Percentiles rank a stretch among this genome's conserved stretches.
Conservation (phyloP, 2,329 filamentous ascomycete genomes). For the Coniochaeta sp. region DNA sequence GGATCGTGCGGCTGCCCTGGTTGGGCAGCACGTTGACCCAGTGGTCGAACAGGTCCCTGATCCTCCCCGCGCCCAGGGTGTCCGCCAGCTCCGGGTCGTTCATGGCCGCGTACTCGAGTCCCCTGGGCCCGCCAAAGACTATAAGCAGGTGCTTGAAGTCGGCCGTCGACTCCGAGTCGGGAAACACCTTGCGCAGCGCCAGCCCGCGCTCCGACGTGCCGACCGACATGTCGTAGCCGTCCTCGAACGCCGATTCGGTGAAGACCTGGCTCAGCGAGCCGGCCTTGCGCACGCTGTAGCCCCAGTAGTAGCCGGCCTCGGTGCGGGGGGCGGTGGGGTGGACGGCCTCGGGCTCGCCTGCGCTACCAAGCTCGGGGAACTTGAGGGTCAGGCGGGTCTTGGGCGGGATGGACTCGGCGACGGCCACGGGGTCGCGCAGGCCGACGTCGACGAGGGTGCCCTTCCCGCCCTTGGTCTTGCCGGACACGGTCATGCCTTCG, state of each 20-base stretch:
- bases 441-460: constrained; percentile 53
- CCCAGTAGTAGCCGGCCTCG: constrained; percentile 81
- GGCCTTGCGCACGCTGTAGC: constrained; percentile 64
- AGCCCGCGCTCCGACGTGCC: constrained; percentile 75
- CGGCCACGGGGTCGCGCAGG: constrained; percentile 44
- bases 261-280: constrained; percentile 64
- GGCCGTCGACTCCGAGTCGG: constrained; percentile 27
- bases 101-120: constrained; percentile 67
- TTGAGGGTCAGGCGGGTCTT: constrained; percentile 69
- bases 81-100: constrained; percentile 47
- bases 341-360: constrained; percentile 49
- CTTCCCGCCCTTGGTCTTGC: constrained; percentile 29
- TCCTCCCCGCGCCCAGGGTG: constrained; percentile 56
- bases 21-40: constrained; percentile 78
- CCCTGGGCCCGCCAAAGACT: constrained; percentile 74
- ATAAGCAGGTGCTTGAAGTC: constrained; percentile 66
- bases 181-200: constrained; percentile 39
- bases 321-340: constrained; percentile 63
- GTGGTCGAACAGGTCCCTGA: constrained; percentile 68
- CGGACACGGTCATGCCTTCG: constrained; percentile 62
- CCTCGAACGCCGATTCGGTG: constrained; percentile 66
- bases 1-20: constrained; percentile 75
- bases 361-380: constrained; percentile 37
- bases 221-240: constrained; percentile 75
- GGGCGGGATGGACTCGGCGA: constrained; percentile 56